These are phyloP conservation scores for Esteya vermicola DNA, from an alignment of 2,329 filamentous ascomycete species.

Conservation along the genomic window DNA sequence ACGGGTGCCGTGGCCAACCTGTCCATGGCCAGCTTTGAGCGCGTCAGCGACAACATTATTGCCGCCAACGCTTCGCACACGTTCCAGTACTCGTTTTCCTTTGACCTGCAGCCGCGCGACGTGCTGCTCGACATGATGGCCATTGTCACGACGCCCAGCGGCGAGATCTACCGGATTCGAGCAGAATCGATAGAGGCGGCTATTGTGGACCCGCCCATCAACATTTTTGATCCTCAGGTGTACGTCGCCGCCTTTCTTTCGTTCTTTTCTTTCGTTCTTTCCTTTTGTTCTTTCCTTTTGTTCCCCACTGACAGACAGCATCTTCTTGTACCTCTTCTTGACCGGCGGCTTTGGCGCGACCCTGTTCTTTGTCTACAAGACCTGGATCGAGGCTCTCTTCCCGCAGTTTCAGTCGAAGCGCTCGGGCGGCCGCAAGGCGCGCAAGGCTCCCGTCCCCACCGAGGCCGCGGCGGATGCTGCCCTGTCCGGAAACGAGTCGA, in stretches of 20 bases:
- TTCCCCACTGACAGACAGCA: constrained; percentile 34
- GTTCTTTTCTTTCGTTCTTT: neutral
- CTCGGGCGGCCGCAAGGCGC: constrained; percentile 44
- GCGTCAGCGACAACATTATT: constrained; percentile 47
- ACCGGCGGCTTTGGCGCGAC: constrained; percentile 62
- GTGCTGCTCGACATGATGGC: constrained; percentile 64
- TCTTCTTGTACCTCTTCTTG: constrained; percentile 95
- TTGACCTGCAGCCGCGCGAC: constrained; percentile 88
- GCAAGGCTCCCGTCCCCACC: constrained; percentile 45
- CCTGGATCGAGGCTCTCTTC: constrained; percentile 93
- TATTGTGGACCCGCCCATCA: constrained; percentile 41
- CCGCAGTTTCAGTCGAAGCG: constrained; percentile 80
- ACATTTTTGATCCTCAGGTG: constrained; percentile 23
- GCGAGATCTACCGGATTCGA: constrained; percentile 58
- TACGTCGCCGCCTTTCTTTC: constrained; percentile 29
- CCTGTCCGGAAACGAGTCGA: constrained; percentile 56
- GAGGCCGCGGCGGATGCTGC: constrained; percentile 19
- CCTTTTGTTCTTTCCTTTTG: neutral
- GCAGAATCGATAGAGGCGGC: constrained; percentile 74
- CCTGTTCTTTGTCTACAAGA: constrained; percentile 94
- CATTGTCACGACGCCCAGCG: constrained; percentile 50
- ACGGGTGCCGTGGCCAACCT: constrained; percentile 67
- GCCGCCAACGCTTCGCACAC: constrained; percentile 52
- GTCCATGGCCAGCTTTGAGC: constrained; percentile 59
- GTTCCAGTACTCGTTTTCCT: constrained; percentile 71